phyloP scores from a whole-genome alignment of 2,329 filamentous ascomycete species.

The Cyphellophora attinorum region DNA sequence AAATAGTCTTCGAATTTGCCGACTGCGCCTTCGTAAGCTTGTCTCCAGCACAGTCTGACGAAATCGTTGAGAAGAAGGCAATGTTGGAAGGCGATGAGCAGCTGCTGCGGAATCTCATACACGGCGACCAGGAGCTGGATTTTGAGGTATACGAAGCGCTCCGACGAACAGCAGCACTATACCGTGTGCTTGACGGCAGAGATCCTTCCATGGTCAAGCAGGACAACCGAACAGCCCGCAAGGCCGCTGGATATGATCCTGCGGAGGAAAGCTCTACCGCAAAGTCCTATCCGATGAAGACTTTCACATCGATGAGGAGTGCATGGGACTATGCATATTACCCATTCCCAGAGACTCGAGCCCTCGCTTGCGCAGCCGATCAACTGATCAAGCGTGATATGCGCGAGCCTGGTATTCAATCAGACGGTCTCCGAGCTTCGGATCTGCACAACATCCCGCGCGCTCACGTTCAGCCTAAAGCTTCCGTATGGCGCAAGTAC shows the following conservation, averaged over 20 bases:
- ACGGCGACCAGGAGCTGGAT: not conserved
- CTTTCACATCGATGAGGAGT: slow-evolving; percentile 10
- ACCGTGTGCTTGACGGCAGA: not conserved
- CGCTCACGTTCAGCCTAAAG: slow-evolving; percentile 8
- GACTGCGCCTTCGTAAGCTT: no score
- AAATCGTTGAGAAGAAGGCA: no score
- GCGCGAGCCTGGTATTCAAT: slow-evolving; percentile 7
- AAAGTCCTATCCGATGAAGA: slow-evolving; percentile 6
- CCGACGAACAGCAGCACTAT: not conserved
- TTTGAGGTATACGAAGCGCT: not conserved
- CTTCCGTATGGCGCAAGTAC: not conserved
- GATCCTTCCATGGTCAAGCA: slow-evolving; percentile 1
- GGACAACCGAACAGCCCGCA: not conserved
- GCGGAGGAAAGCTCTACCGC: not conserved
- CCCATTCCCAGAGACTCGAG: slow-evolving; percentile 14
- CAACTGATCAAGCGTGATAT: slow-evolving; percentile 14
- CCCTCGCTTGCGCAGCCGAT: slow-evolving; percentile 12
- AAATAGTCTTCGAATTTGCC: no score
- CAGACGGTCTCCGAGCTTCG: slow-evolving; percentile 9
- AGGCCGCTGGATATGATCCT: not conserved
- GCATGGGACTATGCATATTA: slow-evolving; percentile 15
- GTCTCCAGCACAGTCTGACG: no score
- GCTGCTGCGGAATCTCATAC: no score
- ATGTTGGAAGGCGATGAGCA: no score
- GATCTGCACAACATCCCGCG: slow-evolving; percentile 15